Base-by-base conservation (phyloP, 179 eudicot genomes). In the Beta lomatogona region DNA sequence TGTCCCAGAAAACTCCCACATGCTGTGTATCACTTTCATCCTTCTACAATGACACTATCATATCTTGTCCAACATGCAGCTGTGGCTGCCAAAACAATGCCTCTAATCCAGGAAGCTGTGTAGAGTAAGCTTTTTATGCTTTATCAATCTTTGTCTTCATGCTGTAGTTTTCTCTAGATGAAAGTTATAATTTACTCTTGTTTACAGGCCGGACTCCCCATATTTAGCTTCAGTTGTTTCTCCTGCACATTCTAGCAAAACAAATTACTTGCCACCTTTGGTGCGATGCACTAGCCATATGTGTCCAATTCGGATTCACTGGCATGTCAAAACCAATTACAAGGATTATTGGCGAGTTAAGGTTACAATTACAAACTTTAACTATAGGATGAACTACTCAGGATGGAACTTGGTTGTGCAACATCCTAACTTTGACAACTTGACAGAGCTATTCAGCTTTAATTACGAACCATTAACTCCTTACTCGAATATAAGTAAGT, bases 1-100 rank as follows among this genome's bases (percentile, higher is more conserved):
- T 85, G 64, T 81, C 90, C 71, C 82, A 82, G 69, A 84, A 74
- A 77, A 84, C 86, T 16, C 90, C 90, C 4, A 80, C 86, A 2
- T 88, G 91, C 36, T 88, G 90, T 25, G 90, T 90, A 48, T 88
- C 92, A 12, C 85, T 89, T 79, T 89, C 90, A 0, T 79, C 92
- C 44, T 89, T 89, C 83, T 89, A 88, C 81, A 89, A 83, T 61
- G 76, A 75, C 19, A 84, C 87, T 1, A 86, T 89, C 61, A 79
- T 80, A 19, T 55, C 79, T 18, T 89, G 91, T 50, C 88, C 91
- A 44, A 85, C 85, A 3, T 87, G 91, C 63, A 66, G 82, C 18
- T 89, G 91, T 79, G 91, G 91, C 64, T 89, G 90, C 76, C 83
- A 55, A 48, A 83, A 80, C 73, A 80, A 75, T 45, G 79, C 41